Base-by-base conservation (phyloP, 2,329 filamentous ascomycete species). In the Diplodia intermedia region DNA sequence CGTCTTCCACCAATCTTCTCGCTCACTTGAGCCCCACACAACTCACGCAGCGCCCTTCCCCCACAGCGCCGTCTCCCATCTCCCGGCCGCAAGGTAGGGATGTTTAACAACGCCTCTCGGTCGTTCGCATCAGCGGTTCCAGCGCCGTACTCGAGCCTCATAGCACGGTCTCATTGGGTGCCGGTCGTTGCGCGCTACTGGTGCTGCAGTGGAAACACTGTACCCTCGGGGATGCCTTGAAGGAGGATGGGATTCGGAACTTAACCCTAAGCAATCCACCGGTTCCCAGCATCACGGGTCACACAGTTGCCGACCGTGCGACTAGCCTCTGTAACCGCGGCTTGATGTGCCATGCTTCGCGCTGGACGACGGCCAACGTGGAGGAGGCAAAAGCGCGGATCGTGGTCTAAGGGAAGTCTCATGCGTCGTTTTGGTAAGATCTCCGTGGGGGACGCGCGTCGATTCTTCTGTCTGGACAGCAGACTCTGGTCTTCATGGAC, bases 211-310 rank as follows among this genome's bases (percentile, higher is more conserved):
- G 76, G 72, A 57, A 71, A 74, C 74, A 73, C 68, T 69, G 71
- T 70, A 72, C 66, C 56, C 68, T 65, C 61, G 70, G 67, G 65
- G 31, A 14, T 54, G 69, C 71, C 71, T 73, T 69, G 72, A 81
- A 61, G 81, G 86, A 85, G 87, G 90, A 88, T 84, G 84, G 83
- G 81, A 83, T 81, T 90, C 89, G 92, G 91, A 94, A 94, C 91
- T 94, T 97, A 97, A 97, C 94, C 94, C 94, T 97, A 97, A 91
- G 86, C 83, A 12, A 83, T 81, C 83, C 80, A 83, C 88, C 91
- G 91, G 92, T 89, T 88, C 77, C 79, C 73, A 65, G 67, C 63
- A 31, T 70, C 66, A 68, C 57, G 66, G 66, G 54, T 23, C 73
- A 73, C 75, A 77, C 82, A 86, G 89, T 90, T 89, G 89, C 89